phyloP scores from a whole-genome alignment of 2,329 filamentous ascomycete genomes.

The Beauveria asiatica region DNA sequence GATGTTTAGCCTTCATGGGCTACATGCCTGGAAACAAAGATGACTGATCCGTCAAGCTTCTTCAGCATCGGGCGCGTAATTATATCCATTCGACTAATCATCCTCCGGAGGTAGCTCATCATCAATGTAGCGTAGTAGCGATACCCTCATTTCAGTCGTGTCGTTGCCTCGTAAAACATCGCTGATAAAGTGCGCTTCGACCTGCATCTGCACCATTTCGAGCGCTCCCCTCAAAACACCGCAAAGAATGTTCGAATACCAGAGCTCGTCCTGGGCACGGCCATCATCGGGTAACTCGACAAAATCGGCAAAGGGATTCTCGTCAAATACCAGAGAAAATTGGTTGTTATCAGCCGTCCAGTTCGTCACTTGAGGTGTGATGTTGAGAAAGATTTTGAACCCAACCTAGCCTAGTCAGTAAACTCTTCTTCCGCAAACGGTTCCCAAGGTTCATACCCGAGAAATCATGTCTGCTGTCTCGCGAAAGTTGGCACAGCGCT shows the following conservation, averaged over 20 bases:
- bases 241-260: conserved; percentile 97
- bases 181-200: conserved; percentile 92
- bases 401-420: conserved; percentile 56
- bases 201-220: conserved; percentile 99
- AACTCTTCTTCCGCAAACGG: background rate
- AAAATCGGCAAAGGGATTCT: conserved; percentile 95
- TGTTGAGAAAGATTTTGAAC: conserved; percentile 98
- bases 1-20: background rate
- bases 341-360: conserved; percentile 96
- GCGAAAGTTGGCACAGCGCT: conserved; percentile 82
- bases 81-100: conserved; percentile 48
- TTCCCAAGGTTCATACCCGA: conserved; percentile 46
- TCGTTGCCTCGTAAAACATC: conserved; percentile 90
- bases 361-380: conserved; percentile 85
- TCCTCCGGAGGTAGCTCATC: conserved; percentile 96
- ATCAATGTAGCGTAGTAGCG: conserved; percentile 87
- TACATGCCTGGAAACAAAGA: background rate
- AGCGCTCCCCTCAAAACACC: conserved; percentile 83
- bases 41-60: background rate
- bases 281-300: conserved; percentile 96
- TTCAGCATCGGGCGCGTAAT: background rate
- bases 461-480: conserved; percentile 97
- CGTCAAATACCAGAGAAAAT: conserved; percentile 92
- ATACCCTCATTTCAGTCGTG: conserved; percentile 93
- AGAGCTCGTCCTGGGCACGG: conserved; percentile 88